phyloP scores from a whole-genome alignment of 176 grass and related monocot genomes.

The Microstegium vimineum region DNA sequence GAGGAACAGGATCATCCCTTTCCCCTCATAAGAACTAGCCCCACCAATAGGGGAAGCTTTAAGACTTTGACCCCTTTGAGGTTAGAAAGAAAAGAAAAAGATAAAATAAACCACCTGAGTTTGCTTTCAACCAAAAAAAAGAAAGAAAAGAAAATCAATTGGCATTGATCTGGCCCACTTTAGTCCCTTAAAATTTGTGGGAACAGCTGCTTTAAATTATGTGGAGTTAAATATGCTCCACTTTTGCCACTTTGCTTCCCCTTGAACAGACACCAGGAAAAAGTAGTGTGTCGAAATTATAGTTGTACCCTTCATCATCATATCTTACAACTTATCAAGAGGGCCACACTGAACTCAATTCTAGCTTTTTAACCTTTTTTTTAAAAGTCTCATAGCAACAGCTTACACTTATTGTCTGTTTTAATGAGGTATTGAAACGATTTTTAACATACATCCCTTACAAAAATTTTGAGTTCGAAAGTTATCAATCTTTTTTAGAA shows the following conservation, averaged over 20 bases:
- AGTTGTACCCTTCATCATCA: slow-evolving; percentile 6
- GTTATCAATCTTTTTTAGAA: neutral
- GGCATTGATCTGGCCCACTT: slow-evolving; percentile 18
- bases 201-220: slow-evolving; percentile 6
- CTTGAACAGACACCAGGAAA: neutral
- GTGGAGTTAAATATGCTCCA: slow-evolving; percentile 18
- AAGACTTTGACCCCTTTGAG: slow-evolving; percentile 10
- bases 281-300: neutral
- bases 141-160: neutral
- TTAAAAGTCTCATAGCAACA: neutral
- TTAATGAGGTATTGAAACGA: neutral
- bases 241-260: slow-evolving; percentile 4
- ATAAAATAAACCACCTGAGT: neutral
- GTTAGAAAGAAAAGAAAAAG: neutral
- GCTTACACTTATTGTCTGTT: neutral
- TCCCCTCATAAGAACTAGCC: neutral
- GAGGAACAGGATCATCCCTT: neutral
- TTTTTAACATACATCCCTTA: neutral
- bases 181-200: neutral
- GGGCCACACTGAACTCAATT: neutral
- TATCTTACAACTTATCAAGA: slow-evolving; percentile 1
- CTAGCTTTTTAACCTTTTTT: neutral
- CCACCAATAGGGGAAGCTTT: slow-evolving; percentile 24
- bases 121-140: neutral
- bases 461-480: neutral